Conservation (phyloP, 768 basidiomycete species). For the Lyophyllum atratum region DNA sequence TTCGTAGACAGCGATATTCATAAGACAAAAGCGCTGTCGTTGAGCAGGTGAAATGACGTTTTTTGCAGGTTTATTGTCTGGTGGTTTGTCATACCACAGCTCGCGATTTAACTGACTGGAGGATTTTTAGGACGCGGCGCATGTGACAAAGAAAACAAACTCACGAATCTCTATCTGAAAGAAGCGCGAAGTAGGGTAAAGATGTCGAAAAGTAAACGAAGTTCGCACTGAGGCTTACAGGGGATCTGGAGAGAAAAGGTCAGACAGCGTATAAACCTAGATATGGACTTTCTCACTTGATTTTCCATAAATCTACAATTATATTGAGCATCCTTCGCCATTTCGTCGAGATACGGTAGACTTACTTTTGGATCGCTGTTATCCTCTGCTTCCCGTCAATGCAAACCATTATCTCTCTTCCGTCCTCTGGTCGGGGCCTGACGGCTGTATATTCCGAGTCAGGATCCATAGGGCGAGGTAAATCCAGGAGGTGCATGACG, state of each 20-base stretch:
- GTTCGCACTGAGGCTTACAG: conserved; percentile 43
- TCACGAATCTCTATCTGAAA: conserved; percentile 30
- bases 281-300: conserved; percentile 38
- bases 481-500: conserved; percentile 11
- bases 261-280: conserved; percentile 1
- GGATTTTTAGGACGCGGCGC: neutral
- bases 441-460: conserved; percentile 35
- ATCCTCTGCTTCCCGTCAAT: conserved; percentile 78
- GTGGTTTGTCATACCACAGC: conserved; percentile 22
- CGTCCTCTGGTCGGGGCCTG: conserved; percentile 36
- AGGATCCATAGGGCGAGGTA: neutral
- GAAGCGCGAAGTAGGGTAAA: conserved; percentile 11
- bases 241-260: conserved; percentile 6
- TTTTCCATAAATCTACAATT: conserved; percentile 53
- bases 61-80: conserved; percentile 18
- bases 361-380: conserved; percentile 62
- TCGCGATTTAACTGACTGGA: conserved; percentile 22
- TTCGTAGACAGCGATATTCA: conserved; percentile 54
- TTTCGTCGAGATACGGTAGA: neutral
- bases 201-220: conserved; percentile 2
- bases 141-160: conserved; percentile 2
- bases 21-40: conserved; percentile 38
- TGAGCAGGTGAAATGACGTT: conserved; percentile 17
- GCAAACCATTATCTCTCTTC: conserved; percentile 49
- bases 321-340: neutral